phyloP scores from a whole-genome alignment of 441 rosid genomes.

The Adansonia grandidieri region DNA sequence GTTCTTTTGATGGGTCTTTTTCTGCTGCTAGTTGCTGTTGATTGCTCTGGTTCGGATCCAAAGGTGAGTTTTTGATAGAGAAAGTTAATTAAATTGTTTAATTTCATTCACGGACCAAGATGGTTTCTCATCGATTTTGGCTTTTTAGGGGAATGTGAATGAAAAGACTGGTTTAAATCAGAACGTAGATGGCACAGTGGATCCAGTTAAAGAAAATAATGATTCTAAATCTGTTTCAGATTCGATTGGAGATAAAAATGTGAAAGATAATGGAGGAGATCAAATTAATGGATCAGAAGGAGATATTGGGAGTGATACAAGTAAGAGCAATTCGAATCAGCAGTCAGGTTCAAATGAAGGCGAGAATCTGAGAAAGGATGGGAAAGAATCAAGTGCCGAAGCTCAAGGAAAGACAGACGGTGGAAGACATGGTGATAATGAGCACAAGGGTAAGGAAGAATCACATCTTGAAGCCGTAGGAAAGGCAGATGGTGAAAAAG shows the following conservation, averaged over 20 bases:
- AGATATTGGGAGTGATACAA: conserved; percentile 15
- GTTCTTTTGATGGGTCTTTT: conserved; percentile 42
- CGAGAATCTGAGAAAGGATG: conserved; percentile 14
- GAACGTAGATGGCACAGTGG: conserved; percentile 21
- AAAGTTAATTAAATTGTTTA: neutral
- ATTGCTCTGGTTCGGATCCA: conserved; percentile 35
- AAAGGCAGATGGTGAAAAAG: neutral
- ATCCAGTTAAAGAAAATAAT: conserved; percentile 26
- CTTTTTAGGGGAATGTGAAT: conserved; percentile 39
- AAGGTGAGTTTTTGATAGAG: conserved; percentile 42
- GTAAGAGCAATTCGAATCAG: neutral
- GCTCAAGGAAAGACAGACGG: conserved; percentile 1
- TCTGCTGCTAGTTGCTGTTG: conserved; percentile 40
- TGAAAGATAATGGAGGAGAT: conserved; percentile 22
- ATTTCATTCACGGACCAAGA: neutral
- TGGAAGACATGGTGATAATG: conserved; percentile 26
- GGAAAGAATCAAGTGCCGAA: conserved; percentile 18
- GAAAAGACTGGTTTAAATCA: conserved; percentile 31
- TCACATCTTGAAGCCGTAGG: neutral
- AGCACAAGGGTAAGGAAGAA: conserved; percentile 16
- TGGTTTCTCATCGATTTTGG: conserved; percentile 16
- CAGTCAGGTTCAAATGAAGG: conserved; percentile 26
- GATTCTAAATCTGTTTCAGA: conserved; percentile 32
- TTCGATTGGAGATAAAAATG: conserved; percentile 30
- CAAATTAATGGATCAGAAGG: conserved; percentile 23